Evolutionary conservation across 257 asterid genomes (phyloP).

Genomic region (Ilex asprella): DNA sequence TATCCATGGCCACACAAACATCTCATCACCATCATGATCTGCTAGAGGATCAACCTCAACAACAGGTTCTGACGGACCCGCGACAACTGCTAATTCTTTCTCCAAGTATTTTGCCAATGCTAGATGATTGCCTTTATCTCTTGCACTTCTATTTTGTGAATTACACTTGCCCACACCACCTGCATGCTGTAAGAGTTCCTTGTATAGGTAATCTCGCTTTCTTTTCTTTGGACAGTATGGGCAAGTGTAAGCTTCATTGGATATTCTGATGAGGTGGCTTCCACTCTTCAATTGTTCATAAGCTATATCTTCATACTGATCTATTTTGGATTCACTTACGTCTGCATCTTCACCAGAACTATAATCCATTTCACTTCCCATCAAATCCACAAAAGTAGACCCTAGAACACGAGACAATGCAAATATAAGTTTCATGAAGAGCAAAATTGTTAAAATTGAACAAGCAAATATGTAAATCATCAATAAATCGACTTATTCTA

Average conservation of each 20-base stretch:
- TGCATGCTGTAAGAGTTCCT: no score
- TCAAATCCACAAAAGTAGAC: no score
- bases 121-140: constrained; percentile 65
- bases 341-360: no score
- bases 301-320: neutral
- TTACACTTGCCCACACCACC: constrained; percentile 32
- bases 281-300: constrained; percentile 52
- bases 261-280: constrained; percentile 40
- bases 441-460: no score
- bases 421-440: no score
- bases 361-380: no score
- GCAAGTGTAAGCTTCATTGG: constrained; percentile 52
- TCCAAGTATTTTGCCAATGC: constrained; percentile 62
- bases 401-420: no score
- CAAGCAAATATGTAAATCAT: no score
- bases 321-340: no score
- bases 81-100: constrained; percentile 11
- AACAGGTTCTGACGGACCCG: no score
- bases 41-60: constrained; percentile 27
- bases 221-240: constrained; percentile 74
- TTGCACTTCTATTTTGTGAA: constrained; percentile 46
- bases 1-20: constrained; percentile 97
- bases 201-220: constrained; percentile 33
- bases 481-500: no score
- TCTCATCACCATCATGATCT: constrained; percentile 54